phyloP scores from a whole-genome alignment of 768 basidiomycete genomes.

The Kwoniella heveanensis region DNA sequence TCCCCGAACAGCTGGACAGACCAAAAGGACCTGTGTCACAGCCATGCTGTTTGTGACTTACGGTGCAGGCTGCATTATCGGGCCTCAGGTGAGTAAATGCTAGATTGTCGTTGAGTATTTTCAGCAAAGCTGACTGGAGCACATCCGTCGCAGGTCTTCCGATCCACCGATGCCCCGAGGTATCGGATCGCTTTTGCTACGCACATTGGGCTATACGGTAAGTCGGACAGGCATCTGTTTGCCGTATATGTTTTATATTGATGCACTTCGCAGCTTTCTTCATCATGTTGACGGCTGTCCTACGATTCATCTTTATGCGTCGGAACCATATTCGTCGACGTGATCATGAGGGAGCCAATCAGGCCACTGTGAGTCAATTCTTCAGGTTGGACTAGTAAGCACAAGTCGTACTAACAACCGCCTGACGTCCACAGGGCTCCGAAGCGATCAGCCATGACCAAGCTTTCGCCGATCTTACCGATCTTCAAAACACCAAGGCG shows the following conservation, averaged over 20 bases:
- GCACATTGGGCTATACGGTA: conserved; percentile 61
- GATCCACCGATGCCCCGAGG: conserved; percentile 59
- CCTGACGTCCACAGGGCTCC: conserved; percentile 2
- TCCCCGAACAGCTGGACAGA: conserved; percentile 60
- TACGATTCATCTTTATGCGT: conserved; percentile 60
- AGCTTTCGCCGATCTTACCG: conserved; percentile 62
- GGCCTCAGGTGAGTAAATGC: conserved; percentile 57
- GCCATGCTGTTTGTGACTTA: conserved; percentile 63
- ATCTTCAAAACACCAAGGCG: conserved; percentile 60
- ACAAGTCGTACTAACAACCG: too few species aligned
- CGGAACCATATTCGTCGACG: conserved; percentile 54
- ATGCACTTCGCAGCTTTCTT: conserved; percentile 51
- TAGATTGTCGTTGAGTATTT: conserved; percentile 4
- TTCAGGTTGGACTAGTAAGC: too few species aligned
- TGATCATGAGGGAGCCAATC: conserved; percentile 16
- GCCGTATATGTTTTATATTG: not conserved
- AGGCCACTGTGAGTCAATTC: not conserved
- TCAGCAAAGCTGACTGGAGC: not conserved
- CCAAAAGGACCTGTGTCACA: conserved; percentile 62
- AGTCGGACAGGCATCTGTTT: not conserved
- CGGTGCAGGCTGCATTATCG: conserved; percentile 62
- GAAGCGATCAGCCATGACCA: conserved; percentile 55
- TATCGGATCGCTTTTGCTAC: conserved; percentile 62
- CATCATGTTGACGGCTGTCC: conserved; percentile 57
- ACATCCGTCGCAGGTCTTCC: conserved; percentile 24